phyloP scores from a whole-genome alignment of 2,329 filamentous ascomycete species.

The Clonostachys chloroleuca region DNA sequence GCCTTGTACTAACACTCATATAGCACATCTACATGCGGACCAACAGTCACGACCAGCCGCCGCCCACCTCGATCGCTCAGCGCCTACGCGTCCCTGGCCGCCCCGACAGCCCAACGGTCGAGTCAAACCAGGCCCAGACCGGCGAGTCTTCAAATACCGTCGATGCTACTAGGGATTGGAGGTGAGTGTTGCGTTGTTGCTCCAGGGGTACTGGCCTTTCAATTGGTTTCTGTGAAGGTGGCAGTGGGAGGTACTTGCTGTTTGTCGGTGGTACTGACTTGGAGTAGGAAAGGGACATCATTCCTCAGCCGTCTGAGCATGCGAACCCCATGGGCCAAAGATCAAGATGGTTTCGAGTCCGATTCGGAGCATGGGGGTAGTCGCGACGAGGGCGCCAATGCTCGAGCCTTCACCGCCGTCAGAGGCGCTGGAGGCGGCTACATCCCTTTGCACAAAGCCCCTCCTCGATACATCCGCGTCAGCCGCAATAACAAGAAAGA shows the following conservation, averaged over 20 bases:
- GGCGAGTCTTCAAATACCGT: conserved; percentile 33
- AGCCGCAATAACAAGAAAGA: conserved; percentile 75
- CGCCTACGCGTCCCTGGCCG: conserved; percentile 47
- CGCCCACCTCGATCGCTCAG: conserved; percentile 47
- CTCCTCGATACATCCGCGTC: conserved; percentile 87
- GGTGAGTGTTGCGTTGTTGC: conserved; percentile 32
- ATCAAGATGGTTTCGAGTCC: conserved; percentile 53
- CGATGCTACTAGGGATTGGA: conserved; percentile 57
- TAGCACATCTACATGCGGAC: conserved; percentile 34
- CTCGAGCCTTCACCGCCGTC: conserved; percentile 74
- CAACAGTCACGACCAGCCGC: conserved; percentile 28
- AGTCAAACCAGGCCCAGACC: conserved; percentile 30
- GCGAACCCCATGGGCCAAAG: conserved; percentile 70
- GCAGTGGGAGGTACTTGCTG: too few species aligned
- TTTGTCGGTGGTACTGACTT: too few species aligned
- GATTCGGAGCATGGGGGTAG: conserved; percentile 65
- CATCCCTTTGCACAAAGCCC: conserved; percentile 82
- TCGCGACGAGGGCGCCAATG: conserved; percentile 76
- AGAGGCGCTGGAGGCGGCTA: conserved; percentile 66
- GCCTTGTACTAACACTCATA: not conserved
- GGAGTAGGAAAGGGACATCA: conserved; percentile 72
- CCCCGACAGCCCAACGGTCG: conserved; percentile 45
- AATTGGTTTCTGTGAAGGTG: too few species aligned
- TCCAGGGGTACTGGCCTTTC: too few species aligned
- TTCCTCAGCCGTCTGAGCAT: conserved; percentile 82